Conservation (phyloP, 208 protist species). For the Crithidia acanthocephali region DNA sequence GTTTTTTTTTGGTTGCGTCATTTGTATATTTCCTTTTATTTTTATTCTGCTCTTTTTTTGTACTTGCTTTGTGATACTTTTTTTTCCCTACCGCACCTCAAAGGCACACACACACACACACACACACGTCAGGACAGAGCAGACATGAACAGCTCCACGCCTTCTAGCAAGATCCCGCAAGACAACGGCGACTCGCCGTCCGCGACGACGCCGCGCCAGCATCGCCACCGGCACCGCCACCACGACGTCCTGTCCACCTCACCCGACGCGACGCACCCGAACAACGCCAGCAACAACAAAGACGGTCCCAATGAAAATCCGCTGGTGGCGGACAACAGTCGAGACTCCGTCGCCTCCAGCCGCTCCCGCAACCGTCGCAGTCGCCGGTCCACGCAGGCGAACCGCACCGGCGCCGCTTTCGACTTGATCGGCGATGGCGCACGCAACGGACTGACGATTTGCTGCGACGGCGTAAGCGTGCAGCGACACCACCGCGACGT, state of each 20-base stretch:
- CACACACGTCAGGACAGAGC: background rate
- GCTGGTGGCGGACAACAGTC: background rate
- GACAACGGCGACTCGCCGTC: background rate
- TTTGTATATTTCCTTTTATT: too few relatives aligned
- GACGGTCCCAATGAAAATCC: background rate
- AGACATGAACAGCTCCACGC: conserved; percentile 1
- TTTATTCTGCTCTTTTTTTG: too few relatives aligned
- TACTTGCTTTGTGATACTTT: too few relatives aligned
- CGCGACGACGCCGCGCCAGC: background rate
- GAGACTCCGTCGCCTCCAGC: conserved; percentile 6
- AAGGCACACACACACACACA: too few relatives aligned
- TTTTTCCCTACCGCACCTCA: too few relatives aligned
- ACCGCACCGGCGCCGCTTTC: conserved; percentile 7
- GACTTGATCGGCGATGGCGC: conserved; percentile 6
- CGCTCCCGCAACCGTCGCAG: conserved; percentile 13
- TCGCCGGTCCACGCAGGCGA: background rate
- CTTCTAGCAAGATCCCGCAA: background rate
- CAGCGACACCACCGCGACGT: conserved; percentile 28
- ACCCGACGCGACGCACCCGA: background rate
- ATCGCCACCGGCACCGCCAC: conserved; percentile 13
- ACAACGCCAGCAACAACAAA: background rate
- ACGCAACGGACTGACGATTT: conserved; percentile 29
- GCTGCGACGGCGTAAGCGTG: conserved; percentile 52
- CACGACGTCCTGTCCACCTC: background rate
- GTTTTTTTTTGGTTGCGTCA: too few relatives aligned